Evolutionary conservation across 495 filamentous ascomycete species (phyloP).

Genomic region (Aspergillus avenaceus): DNA sequence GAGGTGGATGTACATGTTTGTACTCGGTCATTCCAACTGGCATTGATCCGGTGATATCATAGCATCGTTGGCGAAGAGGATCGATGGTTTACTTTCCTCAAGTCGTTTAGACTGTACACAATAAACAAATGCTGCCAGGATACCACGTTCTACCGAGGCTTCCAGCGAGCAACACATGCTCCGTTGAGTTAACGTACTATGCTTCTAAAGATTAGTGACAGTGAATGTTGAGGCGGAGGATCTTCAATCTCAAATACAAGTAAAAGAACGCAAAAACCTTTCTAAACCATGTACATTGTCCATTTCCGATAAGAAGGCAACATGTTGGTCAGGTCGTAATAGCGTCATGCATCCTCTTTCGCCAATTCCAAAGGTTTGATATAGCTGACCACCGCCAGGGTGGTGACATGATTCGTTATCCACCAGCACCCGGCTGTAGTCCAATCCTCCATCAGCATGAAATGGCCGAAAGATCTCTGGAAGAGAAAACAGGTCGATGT

Average conservation of each 20-base stretch:
- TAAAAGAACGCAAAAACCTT: neutral
- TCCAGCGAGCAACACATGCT: too few relatives aligned
- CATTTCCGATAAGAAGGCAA: constrained; percentile 9
- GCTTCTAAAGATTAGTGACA: too few relatives aligned
- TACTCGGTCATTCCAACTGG: constrained; percentile 2
- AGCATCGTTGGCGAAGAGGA: too few relatives aligned
- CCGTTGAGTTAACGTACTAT: too few relatives aligned
- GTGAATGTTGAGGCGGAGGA: too few relatives aligned
- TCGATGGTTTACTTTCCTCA: too few relatives aligned
- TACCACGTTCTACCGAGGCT: too few relatives aligned
- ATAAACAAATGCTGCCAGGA: too few relatives aligned
- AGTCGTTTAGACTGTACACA: too few relatives aligned
- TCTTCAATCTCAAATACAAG: neutral
- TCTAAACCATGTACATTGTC: neutral
- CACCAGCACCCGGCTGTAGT: constrained; percentile 23
- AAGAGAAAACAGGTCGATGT: constrained; percentile 11
- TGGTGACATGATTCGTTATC: constrained; percentile 11
- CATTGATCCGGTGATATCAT: too few relatives aligned
- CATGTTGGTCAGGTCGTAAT: constrained; percentile 28
- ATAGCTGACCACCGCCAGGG: constrained; percentile 5
- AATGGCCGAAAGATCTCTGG: constrained; percentile 28
- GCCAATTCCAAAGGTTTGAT: constrained; percentile 16
- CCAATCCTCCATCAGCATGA: constrained; percentile 22
- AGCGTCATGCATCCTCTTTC: constrained; percentile 19
- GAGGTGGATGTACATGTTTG: neutral